phyloP scores from a whole-genome alignment of 2,329 filamentous ascomycete genomes.

The Ustulina deusta region DNA sequence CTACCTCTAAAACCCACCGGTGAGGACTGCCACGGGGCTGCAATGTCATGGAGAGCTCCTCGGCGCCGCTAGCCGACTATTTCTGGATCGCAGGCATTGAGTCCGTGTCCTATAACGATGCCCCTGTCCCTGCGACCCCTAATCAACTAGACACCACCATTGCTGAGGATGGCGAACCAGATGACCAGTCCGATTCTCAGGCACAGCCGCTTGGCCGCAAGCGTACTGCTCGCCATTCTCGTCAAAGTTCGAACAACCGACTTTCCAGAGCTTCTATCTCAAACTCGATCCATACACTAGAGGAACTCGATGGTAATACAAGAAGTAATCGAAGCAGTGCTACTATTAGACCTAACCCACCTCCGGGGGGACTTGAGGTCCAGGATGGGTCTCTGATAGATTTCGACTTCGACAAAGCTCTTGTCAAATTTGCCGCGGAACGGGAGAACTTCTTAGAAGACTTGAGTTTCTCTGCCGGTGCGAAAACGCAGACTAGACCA shows the following conservation, averaged over 20 bases:
- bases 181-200: conserved; percentile 54
- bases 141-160: conserved; percentile 68
- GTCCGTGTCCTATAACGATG: conserved; percentile 73
- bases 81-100: conserved; percentile 82
- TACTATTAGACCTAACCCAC: conserved; percentile 66
- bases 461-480: conserved; percentile 86
- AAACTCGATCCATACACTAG: conserved; percentile 67
- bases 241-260: conserved; percentile 70
- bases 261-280: conserved; percentile 65
- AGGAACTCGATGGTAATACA: conserved; percentile 69
- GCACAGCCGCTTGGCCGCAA: conserved; percentile 51
- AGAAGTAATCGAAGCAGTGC: conserved; percentile 74
- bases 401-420: conserved; percentile 92
- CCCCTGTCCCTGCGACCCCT: conserved; percentile 54
- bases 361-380: conserved; percentile 45
- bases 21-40: conserved; percentile 42
- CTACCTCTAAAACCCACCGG: conserved; percentile 29
- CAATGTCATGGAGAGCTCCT: conserved; percentile 69
- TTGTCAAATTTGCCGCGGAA: conserved; percentile 95
- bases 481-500: conserved; percentile 75
- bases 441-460: conserved; percentile 94
- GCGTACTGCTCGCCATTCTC: conserved; percentile 67
- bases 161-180: conserved; percentile 70
- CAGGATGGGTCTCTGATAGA: conserved; percentile 65
- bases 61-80: conserved; percentile 77